Conservation (phyloP, 192 early-diverging fungal species). For the Coemansia pectinata region DNA sequence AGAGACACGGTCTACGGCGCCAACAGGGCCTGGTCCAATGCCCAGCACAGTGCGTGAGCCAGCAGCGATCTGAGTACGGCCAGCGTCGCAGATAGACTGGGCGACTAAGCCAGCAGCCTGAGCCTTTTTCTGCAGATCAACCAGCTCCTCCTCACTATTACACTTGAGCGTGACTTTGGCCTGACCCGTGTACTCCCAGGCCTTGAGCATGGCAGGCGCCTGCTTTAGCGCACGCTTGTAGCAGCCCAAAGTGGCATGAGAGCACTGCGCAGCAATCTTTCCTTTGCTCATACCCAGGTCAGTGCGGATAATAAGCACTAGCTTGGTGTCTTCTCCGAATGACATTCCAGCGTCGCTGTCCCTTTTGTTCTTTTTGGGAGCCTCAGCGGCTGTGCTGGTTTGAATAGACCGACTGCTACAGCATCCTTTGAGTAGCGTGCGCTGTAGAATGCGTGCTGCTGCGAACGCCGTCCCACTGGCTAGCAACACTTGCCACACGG, state of each 20-base stretch:
- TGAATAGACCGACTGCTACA: neutral
- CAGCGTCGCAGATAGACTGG: conserved; percentile 84
- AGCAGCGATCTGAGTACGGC: conserved; percentile 72
- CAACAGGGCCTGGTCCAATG: conserved; percentile 80
- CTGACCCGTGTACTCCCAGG: conserved; percentile 81
- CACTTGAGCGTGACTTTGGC: conserved; percentile 87
- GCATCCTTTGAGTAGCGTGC: neutral
- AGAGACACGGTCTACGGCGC: conserved; percentile 54
- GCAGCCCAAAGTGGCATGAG: conserved; percentile 87
- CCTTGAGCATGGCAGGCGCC: conserved; percentile 49
- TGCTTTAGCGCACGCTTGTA: conserved; percentile 62
- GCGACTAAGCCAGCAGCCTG: conserved; percentile 29
- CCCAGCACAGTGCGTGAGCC: conserved; percentile 91
- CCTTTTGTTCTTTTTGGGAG: neutral
- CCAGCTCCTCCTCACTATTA: conserved; percentile 70
- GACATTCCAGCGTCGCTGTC: neutral
- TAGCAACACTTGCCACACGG: conserved; percentile 40
- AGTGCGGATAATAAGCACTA: conserved; percentile 80
- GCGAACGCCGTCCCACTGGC: conserved; percentile 24
- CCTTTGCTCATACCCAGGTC: conserved; percentile 96
- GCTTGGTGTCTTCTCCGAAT: conserved; percentile 33
- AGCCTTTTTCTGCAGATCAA: conserved; percentile 29
- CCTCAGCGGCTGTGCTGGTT: neutral
- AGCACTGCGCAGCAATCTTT: conserved; percentile 93
- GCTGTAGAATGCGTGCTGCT: neutral